Base-by-base conservation (phyloP, 106 monocot species). In the Ottelia alismoides region DNA sequence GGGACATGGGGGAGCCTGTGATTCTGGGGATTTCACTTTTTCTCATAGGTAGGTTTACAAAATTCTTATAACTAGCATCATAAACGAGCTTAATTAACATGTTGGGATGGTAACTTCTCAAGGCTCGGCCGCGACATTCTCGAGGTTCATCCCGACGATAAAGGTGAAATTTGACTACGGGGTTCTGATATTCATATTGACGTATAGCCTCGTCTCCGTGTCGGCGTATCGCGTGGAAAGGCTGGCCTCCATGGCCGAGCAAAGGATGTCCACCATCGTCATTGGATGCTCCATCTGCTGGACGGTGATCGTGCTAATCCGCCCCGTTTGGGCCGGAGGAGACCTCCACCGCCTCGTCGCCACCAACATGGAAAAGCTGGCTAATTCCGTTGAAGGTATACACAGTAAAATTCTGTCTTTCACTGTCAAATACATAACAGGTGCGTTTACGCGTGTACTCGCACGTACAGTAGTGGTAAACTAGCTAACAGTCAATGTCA, bases 121-220 rank as follows among this genome's bases (percentile, higher is more conserved):
- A 83, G 83, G 70, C 31, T 65, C 78, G 6, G 65, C 68, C 0
- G 81, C 78, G 17, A 83, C 83, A 0, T 83, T 78, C 31, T 68
- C 57, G 22, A 29, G 72, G 22, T 78, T 78, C 64, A 65, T 78
- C 20, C 71, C 83, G 3, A 25, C 11, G 0, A 45, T 83, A 22
- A 83, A 78, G 57, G 56, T 32, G 18, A 44, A 53, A 54, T 75
- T 74, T 49, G 78, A 83, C 28, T 83, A 83, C 25, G 83, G 83
- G 14, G 45, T 78, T 19, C 52, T 57, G 27, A 78, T 75, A 11
- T 83, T 76, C 20, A 70, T 76, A 28, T 56, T 76, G 21, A 76
- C 76, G 9, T 70, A 60, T 55, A 58, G 61, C 70, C 27, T 76
- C 45, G 60, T 76, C 2, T 60, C 68, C 11, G 53, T 78, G 1